Percentiles rank a stretch among this genome's conserved stretches.
Evolutionary conservation across 2,329 filamentous ascomycete species (phyloP).

Genomic region (Penicillium griseofulvum): DNA sequence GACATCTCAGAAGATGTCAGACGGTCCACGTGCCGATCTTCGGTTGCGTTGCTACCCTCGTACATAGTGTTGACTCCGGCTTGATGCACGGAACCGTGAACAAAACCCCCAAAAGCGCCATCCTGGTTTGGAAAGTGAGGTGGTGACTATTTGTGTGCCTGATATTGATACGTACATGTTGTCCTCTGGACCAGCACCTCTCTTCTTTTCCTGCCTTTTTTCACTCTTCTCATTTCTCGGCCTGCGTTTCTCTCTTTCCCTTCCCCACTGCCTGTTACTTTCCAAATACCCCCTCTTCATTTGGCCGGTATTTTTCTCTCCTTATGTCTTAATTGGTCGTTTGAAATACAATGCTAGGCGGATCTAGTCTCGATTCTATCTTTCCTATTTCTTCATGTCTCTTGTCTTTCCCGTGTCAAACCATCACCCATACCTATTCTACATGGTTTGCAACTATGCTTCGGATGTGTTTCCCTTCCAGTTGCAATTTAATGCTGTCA

Average conservation of each 20-base stretch:
- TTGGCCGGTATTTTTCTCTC: constrained; percentile 23
- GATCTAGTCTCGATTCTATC: neutral
- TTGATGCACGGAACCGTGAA: constrained; percentile 18
- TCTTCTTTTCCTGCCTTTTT: neutral
- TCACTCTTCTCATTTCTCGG: neutral
- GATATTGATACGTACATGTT: constrained; percentile 1
- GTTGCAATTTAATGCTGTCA: neutral
- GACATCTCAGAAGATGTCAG: neutral
- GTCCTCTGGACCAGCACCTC: neutral
- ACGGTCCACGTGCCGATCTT: neutral
- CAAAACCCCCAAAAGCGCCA: constrained; percentile 16
- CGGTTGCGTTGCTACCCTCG: constrained; percentile 9
- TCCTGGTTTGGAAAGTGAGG: constrained; percentile 4
- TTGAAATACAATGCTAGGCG: constrained; percentile 7
- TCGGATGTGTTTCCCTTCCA: neutral
- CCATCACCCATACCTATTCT: neutral
- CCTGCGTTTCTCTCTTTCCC: neutral
- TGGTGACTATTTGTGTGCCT: constrained; percentile 10
- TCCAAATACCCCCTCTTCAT: constrained; percentile 22
- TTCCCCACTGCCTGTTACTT: neutral
- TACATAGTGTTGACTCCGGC: constrained; percentile 22
- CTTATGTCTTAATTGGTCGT: constrained; percentile 8
- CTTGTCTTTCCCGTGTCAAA: neutral
- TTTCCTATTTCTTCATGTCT: neutral
- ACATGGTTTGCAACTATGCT: neutral